Evolutionary conservation across 345 rosid genomes (phyloP), one percentile per base, ranked within the genome.

Genomic region (Hibiscus trionum): DNA sequence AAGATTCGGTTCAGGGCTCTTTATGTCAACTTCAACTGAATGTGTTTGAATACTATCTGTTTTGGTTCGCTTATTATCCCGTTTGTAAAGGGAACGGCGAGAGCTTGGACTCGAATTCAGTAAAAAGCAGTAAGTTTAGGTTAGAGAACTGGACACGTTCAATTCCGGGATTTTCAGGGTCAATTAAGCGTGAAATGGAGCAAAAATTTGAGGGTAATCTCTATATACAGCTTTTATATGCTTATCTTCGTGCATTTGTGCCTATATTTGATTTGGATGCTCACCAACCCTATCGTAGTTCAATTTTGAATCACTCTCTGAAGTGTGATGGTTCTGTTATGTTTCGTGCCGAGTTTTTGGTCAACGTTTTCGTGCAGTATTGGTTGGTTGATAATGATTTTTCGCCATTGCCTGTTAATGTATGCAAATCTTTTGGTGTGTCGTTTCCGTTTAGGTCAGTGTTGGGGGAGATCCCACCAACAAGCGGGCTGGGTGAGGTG

Each of bases 311-410:
- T 82, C 82, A 90, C 68, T 73, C 81, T 1, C 37, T 65, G 71
- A 91, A 83, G n/a, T 73, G 74, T 79, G 98, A 94, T 77, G 89
- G 86, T 33, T 86, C 88, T 0, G 75, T 83, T 11, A 73, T 84
- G 79, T 24, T 75, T 59, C 79, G 82, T 60, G 97, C 96, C 0
- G 93, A 90, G 85, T 90, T 94, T 76, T 70, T 94, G 72, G 97
- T 91, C n/a, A 83, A 84, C 73, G 46, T 84, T 0, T 84, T 94
- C 33, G 80, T 90, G 75, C 85, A 91, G 35, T 94, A 88, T 76
- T 94, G 98, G 98, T 80, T 94, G 77, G 89, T 90, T 78, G 96
- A 90, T 67, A 91, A 86, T 82, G 97, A 91, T 78, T 91, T 94
- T 81, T 94, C 95, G 1, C 97, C 97, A 0, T 78, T 91, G 57